Evolutionary conservation across 768 basidiomycete species (phyloP).

Genomic region (Lactifluus subvellereus): DNA sequence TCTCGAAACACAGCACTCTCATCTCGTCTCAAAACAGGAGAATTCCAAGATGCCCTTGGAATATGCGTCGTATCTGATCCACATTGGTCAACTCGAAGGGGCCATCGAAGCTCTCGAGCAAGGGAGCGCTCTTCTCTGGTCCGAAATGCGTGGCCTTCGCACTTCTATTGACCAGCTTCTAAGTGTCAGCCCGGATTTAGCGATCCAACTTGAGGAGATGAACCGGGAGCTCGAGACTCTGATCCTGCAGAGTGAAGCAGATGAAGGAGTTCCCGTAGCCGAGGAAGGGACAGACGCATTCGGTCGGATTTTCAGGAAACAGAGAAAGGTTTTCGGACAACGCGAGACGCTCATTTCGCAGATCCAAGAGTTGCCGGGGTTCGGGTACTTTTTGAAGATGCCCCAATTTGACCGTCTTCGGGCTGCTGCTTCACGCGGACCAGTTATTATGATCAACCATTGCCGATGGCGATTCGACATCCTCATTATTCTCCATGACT

Average conservation of each 20-base stretch:
- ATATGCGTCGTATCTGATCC: not conserved
- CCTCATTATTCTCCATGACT: not conserved
- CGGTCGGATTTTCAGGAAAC: not conserved
- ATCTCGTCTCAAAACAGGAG: not conserved
- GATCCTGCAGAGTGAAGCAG: no score
- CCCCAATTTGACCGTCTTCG: not conserved
- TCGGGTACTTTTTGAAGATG: not conserved
- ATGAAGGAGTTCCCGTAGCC: no score
- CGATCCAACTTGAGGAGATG: not conserved
- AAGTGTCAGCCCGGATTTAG: not conserved
- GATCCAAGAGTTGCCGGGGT: not conserved
- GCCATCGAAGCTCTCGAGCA: slow-evolving; percentile 15
- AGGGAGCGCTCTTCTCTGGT: slow-evolving; percentile 17
- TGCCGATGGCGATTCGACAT: not conserved
- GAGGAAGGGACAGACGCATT: not conserved
- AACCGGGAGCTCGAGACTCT: not conserved
- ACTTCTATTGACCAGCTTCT: slow-evolving; percentile 9
- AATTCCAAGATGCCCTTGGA: not conserved
- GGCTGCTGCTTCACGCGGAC: slow-evolving; percentile 1
- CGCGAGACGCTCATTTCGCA: not conserved
- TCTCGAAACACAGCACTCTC: not conserved
- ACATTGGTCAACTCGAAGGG: not conserved
- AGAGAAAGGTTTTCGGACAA: not conserved
- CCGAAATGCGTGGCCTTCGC: slow-evolving; percentile 10
- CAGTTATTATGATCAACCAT: slow-evolving; percentile 9